Conservation (phyloP, 352 stramenopile species). For the Aphanomyces stellatus region DNA sequence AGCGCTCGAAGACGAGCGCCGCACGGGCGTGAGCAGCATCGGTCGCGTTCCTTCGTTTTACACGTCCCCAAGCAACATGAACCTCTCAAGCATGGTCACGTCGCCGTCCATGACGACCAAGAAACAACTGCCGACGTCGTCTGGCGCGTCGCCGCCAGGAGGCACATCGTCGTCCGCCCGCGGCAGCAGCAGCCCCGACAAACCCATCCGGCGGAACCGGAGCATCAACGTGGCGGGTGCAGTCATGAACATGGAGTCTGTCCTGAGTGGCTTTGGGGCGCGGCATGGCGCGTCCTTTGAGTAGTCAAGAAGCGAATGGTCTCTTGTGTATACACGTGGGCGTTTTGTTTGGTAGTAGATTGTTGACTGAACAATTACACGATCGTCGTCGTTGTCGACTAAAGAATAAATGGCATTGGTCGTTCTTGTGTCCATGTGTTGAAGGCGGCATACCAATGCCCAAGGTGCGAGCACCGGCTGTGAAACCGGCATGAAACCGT, state of each 20-base stretch:
- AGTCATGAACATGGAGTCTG: constrained; percentile 69
- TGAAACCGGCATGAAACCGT: too few species aligned
- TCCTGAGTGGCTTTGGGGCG: constrained; percentile 7
- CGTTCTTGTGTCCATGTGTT: too few species aligned
- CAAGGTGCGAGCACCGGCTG: too few species aligned
- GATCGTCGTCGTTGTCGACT: neutral
- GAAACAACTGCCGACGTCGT: constrained; percentile 22
- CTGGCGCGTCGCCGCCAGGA: neutral
- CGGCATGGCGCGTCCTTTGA: constrained; percentile 2
- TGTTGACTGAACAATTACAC: neutral
- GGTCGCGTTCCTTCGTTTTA: constrained; percentile 82
- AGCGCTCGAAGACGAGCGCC: constrained; percentile 67
- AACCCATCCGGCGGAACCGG: constrained; percentile 51
- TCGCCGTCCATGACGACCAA: constrained; percentile 4
- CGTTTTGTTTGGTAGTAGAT: too few species aligned
- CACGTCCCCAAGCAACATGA: constrained; percentile 79
- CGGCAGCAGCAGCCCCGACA: neutral
- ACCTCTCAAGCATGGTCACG: constrained; percentile 64
- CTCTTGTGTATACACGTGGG: too few species aligned
- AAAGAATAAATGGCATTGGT: too few species aligned
- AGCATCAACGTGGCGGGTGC: constrained; percentile 74
- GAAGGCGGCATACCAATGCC: too few species aligned
- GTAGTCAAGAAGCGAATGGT: too few species aligned
- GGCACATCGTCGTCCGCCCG: neutral
- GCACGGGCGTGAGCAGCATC: constrained; percentile 57